Percentiles rank a stretch among this genome's conserved stretches.
phyloP scores from a whole-genome alignment of 106 monocot genomes.

The Chionographis japonica region DNA sequence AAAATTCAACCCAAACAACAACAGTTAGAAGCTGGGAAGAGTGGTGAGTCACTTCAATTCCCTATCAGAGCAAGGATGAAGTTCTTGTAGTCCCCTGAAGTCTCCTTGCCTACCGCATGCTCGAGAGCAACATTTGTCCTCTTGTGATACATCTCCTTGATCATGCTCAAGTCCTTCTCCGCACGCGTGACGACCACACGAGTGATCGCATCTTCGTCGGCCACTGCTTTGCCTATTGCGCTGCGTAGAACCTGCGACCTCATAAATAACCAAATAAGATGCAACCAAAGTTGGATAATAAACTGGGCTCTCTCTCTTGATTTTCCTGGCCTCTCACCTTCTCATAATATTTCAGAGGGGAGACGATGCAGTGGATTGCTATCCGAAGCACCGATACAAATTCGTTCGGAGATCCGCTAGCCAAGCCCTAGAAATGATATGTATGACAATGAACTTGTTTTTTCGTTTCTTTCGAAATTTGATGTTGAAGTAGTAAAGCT shows the following conservation, averaged over 20 bases:
- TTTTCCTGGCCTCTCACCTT: slow-evolving; percentile 39
- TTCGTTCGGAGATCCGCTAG: slow-evolving; percentile 28
- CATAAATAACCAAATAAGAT: not conserved
- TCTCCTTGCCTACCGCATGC: slow-evolving; percentile 37
- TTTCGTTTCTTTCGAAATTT: too few species aligned
- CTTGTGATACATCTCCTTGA: slow-evolving; percentile 53
- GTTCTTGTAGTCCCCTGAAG: slow-evolving; percentile 56
- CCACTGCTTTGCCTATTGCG: slow-evolving; percentile 17
- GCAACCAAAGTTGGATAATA: not conserved
- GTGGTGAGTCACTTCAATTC: slow-evolving; percentile 14
- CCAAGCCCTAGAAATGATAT: slow-evolving; percentile 28
- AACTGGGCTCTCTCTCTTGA: too few species aligned
- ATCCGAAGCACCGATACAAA: slow-evolving; percentile 44
- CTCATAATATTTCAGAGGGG: slow-evolving; percentile 66
- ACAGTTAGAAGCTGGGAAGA: too few species aligned
- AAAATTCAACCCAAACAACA: too few species aligned
- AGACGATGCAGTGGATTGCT: slow-evolving; percentile 50
- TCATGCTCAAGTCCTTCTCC: slow-evolving; percentile 67
- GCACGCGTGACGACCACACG: slow-evolving; percentile 62
- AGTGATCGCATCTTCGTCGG: slow-evolving; percentile 50
- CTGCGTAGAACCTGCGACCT: slow-evolving; percentile 47
- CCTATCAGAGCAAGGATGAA: slow-evolving; percentile 68
- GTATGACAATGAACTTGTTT: too few species aligned
- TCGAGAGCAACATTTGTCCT: slow-evolving; percentile 42
- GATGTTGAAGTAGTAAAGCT: not conserved